A percentile compares a stretch with the other conserved stretches of the same genome.
Evolutionary conservation across 352 stramenopile species (phyloP).

Genomic region (Globisporangium sylvaticum): DNA sequence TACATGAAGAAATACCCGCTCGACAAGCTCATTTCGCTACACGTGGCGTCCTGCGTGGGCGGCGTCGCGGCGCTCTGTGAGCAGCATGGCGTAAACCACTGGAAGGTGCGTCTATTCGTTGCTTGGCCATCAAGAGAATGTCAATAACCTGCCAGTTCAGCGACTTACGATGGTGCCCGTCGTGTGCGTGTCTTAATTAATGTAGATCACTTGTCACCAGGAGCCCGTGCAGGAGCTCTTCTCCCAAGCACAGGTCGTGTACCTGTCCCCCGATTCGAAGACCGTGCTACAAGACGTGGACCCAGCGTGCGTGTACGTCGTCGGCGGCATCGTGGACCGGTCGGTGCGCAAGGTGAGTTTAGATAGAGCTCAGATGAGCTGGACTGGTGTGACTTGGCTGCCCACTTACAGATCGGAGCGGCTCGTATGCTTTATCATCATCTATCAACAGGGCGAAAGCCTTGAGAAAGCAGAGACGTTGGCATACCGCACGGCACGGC

Average conservation of each 20-base stretch:
- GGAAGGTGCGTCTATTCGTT: conserved; percentile 41
- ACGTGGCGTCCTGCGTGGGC: conserved; percentile 43
- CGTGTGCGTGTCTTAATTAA: neutral
- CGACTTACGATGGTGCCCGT: neutral
- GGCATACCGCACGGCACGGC: conserved; percentile 31
- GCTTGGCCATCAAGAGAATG: too few species aligned
- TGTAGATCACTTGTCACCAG: conserved; percentile 27
- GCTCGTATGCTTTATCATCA: neutral
- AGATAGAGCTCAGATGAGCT: neutral
- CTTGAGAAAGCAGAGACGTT: conserved; percentile 30
- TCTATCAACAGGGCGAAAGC: conserved; percentile 34
- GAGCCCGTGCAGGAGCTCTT: conserved; percentile 54
- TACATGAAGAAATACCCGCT: conserved; percentile 72
- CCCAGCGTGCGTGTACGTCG: conserved; percentile 53
- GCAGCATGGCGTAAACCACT: conserved; percentile 42
- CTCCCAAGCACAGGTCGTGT: conserved; percentile 47
- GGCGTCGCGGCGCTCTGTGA: conserved; percentile 28
- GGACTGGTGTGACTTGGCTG: too few species aligned
- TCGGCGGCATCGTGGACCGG: conserved; percentile 84
- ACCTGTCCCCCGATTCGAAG: conserved; percentile 80
- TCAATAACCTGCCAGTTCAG: neutral
- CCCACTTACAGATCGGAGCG: too few species aligned
- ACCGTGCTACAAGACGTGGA: conserved; percentile 57
- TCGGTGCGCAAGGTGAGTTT: conserved; percentile 64
- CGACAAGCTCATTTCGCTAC: conserved; percentile 56